Base-by-base conservation (phyloP, 2,329 filamentous ascomycete species). In the Xylaria sp. region DNA sequence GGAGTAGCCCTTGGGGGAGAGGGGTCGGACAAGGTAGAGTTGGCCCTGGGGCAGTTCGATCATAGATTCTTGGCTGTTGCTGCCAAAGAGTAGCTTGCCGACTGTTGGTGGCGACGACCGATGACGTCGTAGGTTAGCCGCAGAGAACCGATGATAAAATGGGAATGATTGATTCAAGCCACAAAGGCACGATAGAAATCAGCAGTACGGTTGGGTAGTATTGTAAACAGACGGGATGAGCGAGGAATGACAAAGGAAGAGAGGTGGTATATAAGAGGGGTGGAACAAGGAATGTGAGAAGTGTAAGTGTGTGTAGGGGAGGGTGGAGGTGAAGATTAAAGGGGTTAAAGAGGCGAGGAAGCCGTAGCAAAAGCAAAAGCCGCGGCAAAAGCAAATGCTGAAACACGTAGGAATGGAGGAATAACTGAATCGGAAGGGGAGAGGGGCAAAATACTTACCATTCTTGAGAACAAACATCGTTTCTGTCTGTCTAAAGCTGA, bases 1-100 rank as follows among this genome's bases (percentile, higher is more conserved):
- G 1, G 95, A 98, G 80, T 98, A 98, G 73, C 96, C 96, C 81
- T 99, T 99, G 66, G 95, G 94, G 8, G 95, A 98, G 59, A 94
- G 89, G 12, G 96, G 96, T 76, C 96, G 93, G 76, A 99, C 96
- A 74, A 99, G 91, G 82, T 98, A 99, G 54, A 99, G 93, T 82
- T 98, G 94, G 79, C 96, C 96, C 81, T 98, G 94, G 18, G 94
- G 90, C 52, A 99, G 91, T 80, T 98, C 94, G 82, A 97, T 94
- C 79, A 99, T 90, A 57, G 94, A 92, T 84, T 98, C 94, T 81
- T 98, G 95, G 79, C 90, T 93, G 77, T 89, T 89, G 70, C 87
- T 89, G 79, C 97, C 94, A 80, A 98, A 98, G 79, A 98, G 90
- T 78, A 96, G 91, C 83, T 97, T 98, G 82, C 93, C 92, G 75